Conservation (phyloP, 1,139 yeast species). For the Magnusiomyces magnusii region DNA sequence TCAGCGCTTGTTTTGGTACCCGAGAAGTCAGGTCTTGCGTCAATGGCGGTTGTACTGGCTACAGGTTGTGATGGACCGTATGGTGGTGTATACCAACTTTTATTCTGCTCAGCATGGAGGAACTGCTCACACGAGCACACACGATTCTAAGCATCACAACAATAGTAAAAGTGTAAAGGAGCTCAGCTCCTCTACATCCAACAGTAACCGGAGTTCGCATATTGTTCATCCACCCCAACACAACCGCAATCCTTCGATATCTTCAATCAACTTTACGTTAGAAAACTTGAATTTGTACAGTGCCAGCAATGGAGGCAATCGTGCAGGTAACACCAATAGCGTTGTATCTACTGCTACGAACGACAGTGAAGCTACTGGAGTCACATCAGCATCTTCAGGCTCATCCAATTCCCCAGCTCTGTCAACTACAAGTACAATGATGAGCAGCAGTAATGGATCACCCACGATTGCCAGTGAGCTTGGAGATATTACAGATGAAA, state of each 20-base stretch:
- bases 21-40: slow-evolving; percentile 13
- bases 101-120: neutral
- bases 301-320: neutral
- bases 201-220: neutral
- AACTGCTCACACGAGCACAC: neutral
- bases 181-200: neutral
- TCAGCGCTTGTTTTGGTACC: slow-evolving; percentile 13
- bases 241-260: neutral
- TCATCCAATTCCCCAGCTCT: neutral
- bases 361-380: neutral
- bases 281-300: neutral
- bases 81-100: slow-evolving; percentile 1
- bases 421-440: slow-evolving; percentile 1
- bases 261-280: neutral
- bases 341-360: neutral
- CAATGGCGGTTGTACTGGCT: slow-evolving; percentile 16
- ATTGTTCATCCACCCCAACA: neutral
- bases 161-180: neutral
- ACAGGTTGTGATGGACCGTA: slow-evolving; percentile 12
- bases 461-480: neutral
- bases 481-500: neutral
- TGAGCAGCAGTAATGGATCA: neutral
- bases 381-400: neutral
- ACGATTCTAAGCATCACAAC: neutral
- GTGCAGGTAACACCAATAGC: neutral